Conservation (phyloP, 768 basidiomycete species). For the Russula earlei region DNA sequence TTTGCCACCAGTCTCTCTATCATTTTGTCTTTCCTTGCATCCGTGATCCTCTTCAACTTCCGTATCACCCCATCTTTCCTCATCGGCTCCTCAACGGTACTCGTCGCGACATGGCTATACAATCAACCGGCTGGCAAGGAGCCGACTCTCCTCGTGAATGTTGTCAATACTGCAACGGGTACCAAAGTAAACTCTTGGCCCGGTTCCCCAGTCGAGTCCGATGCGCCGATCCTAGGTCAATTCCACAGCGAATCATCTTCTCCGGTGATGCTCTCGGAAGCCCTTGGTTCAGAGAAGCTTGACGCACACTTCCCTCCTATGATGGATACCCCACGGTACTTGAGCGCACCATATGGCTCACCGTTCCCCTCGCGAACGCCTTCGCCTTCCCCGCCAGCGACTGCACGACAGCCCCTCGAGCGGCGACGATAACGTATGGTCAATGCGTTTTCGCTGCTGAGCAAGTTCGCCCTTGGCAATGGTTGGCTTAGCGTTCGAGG, state of each 20-base stretch:
- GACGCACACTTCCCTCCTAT: conserved; percentile 33
- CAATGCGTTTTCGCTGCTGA: not conserved
- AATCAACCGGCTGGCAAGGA: conserved; percentile 57
- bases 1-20: conserved; percentile 94
- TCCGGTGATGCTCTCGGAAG: conserved; percentile 43
- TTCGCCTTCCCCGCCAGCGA: conserved; percentile 29
- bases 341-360: conserved; percentile 41
- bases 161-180: conserved; percentile 25
- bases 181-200: conserved; percentile 31
- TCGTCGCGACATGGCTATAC: conserved; percentile 90
- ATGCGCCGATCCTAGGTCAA: conserved; percentile 53
- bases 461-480: not conserved
- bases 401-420: conserved; percentile 16
- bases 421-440: not conserved
- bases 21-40: conserved; percentile 89
- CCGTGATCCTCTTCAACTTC: conserved; percentile 86
- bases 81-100: conserved; percentile 76
- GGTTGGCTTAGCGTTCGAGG: not conserved
- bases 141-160: conserved; percentile 26
- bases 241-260: conserved; percentile 41
- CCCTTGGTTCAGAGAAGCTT: conserved; percentile 20
- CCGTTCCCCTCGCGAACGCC: conserved; percentile 41
- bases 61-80: conserved; percentile 79
- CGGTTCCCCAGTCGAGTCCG: conserved; percentile 37
- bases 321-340: conserved; percentile 36